phyloP scores from a whole-genome alignment of 2,329 filamentous ascomycete species.

The Pochonia chlamydosporia region DNA sequence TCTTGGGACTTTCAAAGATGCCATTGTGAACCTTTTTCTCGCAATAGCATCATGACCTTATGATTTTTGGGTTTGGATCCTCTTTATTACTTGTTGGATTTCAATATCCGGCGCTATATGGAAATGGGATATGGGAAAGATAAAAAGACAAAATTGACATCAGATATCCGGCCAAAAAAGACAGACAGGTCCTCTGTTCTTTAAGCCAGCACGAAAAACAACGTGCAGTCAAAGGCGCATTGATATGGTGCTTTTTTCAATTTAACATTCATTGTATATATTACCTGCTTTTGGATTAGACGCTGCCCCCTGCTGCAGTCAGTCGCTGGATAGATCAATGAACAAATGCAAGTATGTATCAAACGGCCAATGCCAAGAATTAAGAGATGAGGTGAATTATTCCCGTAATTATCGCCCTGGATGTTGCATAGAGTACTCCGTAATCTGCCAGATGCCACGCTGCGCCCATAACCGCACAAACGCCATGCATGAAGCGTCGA shows the following conservation, averaged over 20 bases:
- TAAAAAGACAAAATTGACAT: neutral
- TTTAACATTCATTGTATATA: conserved; percentile 5
- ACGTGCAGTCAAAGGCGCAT: neutral
- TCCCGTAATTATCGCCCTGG: too few species aligned
- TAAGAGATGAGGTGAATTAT: too few species aligned
- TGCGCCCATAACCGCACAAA: too few species aligned
- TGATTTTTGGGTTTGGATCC: conserved; percentile 1
- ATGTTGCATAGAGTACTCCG: too few species aligned
- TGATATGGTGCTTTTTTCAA: neutral
- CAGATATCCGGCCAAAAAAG: neutral
- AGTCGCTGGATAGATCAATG: neutral
- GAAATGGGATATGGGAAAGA: neutral
- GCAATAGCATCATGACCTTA: conserved; percentile 7
- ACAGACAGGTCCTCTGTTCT: neutral
- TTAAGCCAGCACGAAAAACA: neutral
- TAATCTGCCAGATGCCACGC: too few species aligned
- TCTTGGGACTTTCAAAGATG: neutral
- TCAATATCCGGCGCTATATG: conserved; percentile 1
- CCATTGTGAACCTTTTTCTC: neutral
- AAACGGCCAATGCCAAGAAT: too few species aligned
- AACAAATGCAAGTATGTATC: too few species aligned
- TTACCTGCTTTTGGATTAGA: neutral
- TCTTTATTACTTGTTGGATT: neutral
- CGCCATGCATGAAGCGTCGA: too few species aligned
- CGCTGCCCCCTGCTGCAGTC: neutral